Evolutionary conservation across 2,329 filamentous ascomycete species (phyloP).

Genomic region (Teratosphaeria destructans): DNA sequence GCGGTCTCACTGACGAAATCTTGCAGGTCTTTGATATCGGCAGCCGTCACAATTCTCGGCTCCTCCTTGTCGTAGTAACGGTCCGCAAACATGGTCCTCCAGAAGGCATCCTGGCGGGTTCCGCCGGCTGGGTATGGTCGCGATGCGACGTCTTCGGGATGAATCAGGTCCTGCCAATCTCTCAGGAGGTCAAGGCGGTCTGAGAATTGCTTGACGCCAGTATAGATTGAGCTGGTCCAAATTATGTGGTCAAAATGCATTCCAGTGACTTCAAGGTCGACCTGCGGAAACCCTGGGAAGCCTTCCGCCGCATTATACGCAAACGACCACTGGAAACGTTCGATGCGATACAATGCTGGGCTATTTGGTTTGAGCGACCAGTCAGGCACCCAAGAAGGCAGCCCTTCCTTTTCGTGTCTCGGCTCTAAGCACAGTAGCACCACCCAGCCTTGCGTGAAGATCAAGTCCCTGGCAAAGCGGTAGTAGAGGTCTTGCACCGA

Average conservation of each 20-base stretch:
- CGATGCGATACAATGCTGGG: background rate
- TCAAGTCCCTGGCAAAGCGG: background rate
- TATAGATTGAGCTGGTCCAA: background rate
- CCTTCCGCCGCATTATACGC: background rate
- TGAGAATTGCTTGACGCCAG: background rate
- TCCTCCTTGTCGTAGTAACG: background rate
- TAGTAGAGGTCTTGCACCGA: background rate
- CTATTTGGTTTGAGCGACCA: background rate
- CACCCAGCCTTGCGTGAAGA: background rate
- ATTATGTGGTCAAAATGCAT: background rate
- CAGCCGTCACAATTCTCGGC: background rate
- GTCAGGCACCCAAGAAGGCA: background rate
- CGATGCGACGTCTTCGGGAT: background rate
- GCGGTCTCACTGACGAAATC: background rate
- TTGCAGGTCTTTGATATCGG: background rate
- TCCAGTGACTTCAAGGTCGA: background rate
- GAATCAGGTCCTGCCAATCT: background rate
- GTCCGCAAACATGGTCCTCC: background rate
- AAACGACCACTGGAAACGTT: background rate
- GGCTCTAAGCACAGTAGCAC: background rate
- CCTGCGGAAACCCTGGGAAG: background rate
- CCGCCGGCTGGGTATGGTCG: background rate
- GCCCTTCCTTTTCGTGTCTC: background rate
- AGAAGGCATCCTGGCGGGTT: background rate
- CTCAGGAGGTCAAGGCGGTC: background rate